Evolutionary conservation across 129 eudicot species (phyloP), one percentile per base, ranked within the genome.

Genomic region (Chrysanthemum lavandulifolium): DNA sequence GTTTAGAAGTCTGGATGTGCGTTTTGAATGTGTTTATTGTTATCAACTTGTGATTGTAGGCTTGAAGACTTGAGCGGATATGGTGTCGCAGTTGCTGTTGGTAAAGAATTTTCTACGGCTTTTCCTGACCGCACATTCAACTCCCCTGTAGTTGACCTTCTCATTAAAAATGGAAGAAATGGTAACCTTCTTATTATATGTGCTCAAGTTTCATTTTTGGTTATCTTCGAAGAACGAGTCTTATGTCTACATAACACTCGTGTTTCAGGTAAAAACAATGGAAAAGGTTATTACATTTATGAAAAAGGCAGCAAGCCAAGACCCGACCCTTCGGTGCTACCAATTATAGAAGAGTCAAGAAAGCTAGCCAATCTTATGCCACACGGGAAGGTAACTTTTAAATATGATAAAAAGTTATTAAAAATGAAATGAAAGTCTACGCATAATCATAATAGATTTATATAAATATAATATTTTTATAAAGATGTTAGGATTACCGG

Each of bases 21-120:
- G 58, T 7, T 40, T 40, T 40, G 2, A 40, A 40, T 40, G 47
- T 40, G 47, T 40, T 7, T 40, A 40, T 40, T 61, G n/a, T n/a
- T 55, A 10, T 61, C 16, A 62, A 58, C 13, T 55, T 67, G 71
- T 79, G 62, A 55, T 58, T 56, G 75, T 76, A 94, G 98, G 86
- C 98, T 94, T 81, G 89, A 84, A 84, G 98, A 94, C 76, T 69
- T 94, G 68, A 75, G 83, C 50, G 98, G 98, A 75, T 94, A 94
- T 69, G 96, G 97, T 51, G 96, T 94, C 16, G 86, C 87, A 7
- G 75, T 84, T 79, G 91, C 96, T 29, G 82, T 82, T 6, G 73
- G 76, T 45, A 81, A 88, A 78, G 78, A 73, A 79, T 90, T 87
- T 73, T 55, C 78, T 55, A n/a, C 58, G 21, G 86, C 96, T 65